These are phyloP conservation scores for Daldinia loculata DNA, from an alignment of 495 filamentous ascomycete species.

Conservation along the genomic window DNA sequence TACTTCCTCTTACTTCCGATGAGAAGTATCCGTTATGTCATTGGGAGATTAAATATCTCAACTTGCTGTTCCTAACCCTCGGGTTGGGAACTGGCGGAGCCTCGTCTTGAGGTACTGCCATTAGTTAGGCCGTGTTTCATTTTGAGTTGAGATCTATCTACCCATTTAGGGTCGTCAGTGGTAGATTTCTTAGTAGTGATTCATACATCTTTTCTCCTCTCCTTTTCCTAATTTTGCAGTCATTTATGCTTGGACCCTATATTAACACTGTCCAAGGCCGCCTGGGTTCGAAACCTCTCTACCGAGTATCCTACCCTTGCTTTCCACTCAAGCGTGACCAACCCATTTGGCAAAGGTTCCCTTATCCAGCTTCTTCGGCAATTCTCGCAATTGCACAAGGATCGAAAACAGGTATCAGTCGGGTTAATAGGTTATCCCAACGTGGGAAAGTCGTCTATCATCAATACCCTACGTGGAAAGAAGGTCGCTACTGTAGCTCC, in stretches of 20 bases:
- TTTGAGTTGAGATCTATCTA: conserved; percentile 86
- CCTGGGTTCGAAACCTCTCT: conserved; percentile 81
- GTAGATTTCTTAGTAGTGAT: conserved; percentile 97
- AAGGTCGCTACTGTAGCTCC: conserved; percentile 94
- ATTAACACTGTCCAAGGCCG: conserved; percentile 66
- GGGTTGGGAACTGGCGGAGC: conserved; percentile 70
- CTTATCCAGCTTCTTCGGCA: conserved; percentile 81
- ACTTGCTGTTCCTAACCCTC: conserved; percentile 69
- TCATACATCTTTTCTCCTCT: conserved; percentile 76
- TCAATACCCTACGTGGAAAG: conserved; percentile 91
- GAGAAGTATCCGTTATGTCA: conserved; percentile 96
- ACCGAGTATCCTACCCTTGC: conserved; percentile 92
- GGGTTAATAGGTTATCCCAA: conserved; percentile 89
- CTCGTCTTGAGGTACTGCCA: conserved; percentile 90
- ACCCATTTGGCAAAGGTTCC: conserved; percentile 87
- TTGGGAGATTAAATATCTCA: conserved; percentile 84
- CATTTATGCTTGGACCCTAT: neutral
- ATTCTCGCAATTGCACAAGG: conserved; percentile 89
- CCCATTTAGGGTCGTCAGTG: conserved; percentile 59
- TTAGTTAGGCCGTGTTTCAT: conserved; percentile 69
- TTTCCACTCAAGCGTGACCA: conserved; percentile 91
- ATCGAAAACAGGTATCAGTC: conserved; percentile 90
- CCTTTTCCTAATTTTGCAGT: neutral
- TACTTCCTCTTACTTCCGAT: conserved; percentile 69
- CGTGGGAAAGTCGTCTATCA: conserved; percentile 89